Conservation (phyloP, 208 protist species). For the Crithidia sp. region DNA sequence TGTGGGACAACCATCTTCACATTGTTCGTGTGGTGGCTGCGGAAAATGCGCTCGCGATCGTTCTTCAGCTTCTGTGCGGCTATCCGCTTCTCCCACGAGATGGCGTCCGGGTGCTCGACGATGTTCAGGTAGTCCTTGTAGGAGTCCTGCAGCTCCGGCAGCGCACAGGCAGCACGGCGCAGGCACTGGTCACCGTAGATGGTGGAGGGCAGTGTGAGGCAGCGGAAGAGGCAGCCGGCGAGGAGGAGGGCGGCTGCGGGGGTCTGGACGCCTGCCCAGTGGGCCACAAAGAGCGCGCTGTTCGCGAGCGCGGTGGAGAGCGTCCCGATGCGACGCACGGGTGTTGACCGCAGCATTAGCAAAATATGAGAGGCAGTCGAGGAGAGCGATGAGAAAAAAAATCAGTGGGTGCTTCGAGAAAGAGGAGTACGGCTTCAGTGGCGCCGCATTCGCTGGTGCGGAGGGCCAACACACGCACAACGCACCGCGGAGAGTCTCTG, state of each 20-base stretch:
- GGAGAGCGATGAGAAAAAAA: too few species aligned
- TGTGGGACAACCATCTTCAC: constrained; percentile 70
- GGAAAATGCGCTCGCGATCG: constrained; percentile 83
- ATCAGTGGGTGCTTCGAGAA: not conserved
- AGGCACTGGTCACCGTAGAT: constrained; percentile 88
- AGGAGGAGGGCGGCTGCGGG: constrained; percentile 60
- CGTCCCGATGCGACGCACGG: constrained; percentile 47
- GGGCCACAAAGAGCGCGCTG: constrained; percentile 47
- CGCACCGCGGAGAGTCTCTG: not conserved
- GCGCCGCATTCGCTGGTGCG: too few species aligned
- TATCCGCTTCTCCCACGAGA: constrained; percentile 84
- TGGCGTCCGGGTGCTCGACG: constrained; percentile 74
- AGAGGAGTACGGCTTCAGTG: too few species aligned
- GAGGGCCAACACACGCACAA: not conserved
- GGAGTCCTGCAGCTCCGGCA: constrained; percentile 79
- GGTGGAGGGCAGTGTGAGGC: constrained; percentile 50
- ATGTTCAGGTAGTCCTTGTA: constrained; percentile 64
- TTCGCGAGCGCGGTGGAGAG: constrained; percentile 68
- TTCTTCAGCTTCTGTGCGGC: constrained; percentile 83
- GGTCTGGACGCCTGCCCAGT: constrained; percentile 40
- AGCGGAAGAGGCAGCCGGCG: constrained; percentile 60
- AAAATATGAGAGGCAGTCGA: not conserved
- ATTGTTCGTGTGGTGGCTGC: constrained; percentile 76
- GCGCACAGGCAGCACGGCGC: constrained; percentile 53
- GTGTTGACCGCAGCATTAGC: constrained; percentile 44